Conservation (phyloP, 441 rosid species). For the Flueggea neowawraea region DNA sequence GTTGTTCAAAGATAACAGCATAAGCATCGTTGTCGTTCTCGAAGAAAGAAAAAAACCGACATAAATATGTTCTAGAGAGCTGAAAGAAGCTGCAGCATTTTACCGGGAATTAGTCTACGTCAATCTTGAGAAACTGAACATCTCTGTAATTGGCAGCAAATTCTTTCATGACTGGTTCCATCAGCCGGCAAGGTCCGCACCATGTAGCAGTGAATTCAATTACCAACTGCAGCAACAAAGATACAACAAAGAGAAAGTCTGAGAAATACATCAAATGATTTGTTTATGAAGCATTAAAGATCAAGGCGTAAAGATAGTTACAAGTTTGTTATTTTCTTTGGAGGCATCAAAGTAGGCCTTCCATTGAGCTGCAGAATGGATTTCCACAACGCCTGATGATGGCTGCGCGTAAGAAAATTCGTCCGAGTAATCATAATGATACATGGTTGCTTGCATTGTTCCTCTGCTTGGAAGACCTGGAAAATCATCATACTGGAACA, state of each 20-base stretch:
- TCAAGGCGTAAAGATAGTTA: slow-evolving; percentile 4
- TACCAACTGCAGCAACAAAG: slow-evolving; percentile 47
- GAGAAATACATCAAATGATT: neutral
- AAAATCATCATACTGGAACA: neutral
- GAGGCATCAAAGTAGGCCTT: slow-evolving; percentile 49
- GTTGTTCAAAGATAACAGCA: slow-evolving; percentile 5
- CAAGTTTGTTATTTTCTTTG: slow-evolving; percentile 54
- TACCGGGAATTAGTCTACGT: slow-evolving; percentile 59
- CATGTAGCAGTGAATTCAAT: slow-evolving; percentile 71
- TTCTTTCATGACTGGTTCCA: slow-evolving; percentile 53
- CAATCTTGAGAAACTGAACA: slow-evolving; percentile 61
- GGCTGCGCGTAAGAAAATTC: slow-evolving; percentile 12
- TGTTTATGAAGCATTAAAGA: neutral
- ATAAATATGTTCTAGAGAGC: neutral
- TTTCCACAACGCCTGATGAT: slow-evolving; percentile 27
- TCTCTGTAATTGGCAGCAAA: slow-evolving; percentile 47
- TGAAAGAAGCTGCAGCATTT: neutral
- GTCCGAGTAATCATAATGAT: slow-evolving; percentile 15
- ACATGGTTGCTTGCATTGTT: neutral
- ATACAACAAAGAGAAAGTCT: neutral
- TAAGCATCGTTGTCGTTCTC: neutral
- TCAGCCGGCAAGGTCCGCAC: slow-evolving; percentile 72
- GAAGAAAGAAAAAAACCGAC: neutral
- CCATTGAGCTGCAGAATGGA: slow-evolving; percentile 59
- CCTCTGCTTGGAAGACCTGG: neutral